Evolutionary conservation across 1,284 basidiomycete genomes (phyloP), one percentile per base, ranked within the genome.

Genomic region (Ustilago bromivora): DNA sequence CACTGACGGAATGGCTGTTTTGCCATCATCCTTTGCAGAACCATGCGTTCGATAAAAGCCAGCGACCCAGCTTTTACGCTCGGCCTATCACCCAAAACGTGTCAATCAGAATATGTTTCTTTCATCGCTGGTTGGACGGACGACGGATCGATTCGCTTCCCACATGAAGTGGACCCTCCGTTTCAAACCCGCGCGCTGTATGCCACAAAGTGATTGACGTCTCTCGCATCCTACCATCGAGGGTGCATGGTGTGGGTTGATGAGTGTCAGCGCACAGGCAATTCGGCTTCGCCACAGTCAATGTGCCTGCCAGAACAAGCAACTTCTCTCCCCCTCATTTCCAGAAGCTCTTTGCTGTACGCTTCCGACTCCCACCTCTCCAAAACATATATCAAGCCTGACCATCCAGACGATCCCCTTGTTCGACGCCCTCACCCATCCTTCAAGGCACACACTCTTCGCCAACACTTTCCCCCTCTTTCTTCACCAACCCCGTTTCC

Each of bases 71-170:
- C 65, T 67, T 67, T 67, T 15, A 46, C n/a, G 47, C 31, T 52
- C 65, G 65, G 58, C 65, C 65, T 67, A 61, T 67, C 59, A 57
- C 51, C 61, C 34, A 60, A 58, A 71, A 71, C 69, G 69, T 71
- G 69, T 71, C 69, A 31, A 52, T 52, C 13, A 40, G 53, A 60
- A 23, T 70, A 61, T 36, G 59, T 47, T 38, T 66, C 23, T 61
- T 51, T 35, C 55, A 36, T 55, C 56, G 32, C 19, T 71, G 69
- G 69, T 71, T 71, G 63, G 63, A 43, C 31, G 15, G 38, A 15
- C 49, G 13, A 23, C 8, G 46, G 11, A n/a, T 31, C 8, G 19
- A 23, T 49, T 15, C 13, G 41, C 23, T 28, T 28, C 23, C 23
- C 23, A 46, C 41, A 8, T 19, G 36, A 38, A 9, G 13, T 38